Base-by-base conservation (phyloP, 2,329 filamentous ascomycete species). In the Dothistroma septosporum region DNA sequence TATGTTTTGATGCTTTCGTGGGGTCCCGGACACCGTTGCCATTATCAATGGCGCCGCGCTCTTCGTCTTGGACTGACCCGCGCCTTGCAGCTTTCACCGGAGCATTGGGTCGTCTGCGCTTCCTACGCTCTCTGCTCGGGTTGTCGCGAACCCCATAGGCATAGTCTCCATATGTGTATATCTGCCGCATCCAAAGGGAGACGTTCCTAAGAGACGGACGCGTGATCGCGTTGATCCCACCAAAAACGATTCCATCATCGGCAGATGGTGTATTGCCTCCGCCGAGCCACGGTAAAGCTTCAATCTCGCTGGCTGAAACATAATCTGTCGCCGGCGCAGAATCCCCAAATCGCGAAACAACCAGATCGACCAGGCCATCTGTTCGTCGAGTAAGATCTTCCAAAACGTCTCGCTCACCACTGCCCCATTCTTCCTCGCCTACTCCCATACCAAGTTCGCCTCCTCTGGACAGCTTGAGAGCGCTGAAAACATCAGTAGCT, bases 381-480 rank as follows among this genome's bases (percentile, higher is more conserved):
- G 91, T 90, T 58, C 90, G 82, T 10, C 82, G 83, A 1, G 91
- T 86, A 63, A 96, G 85, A n/a, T 91, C 91, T 74, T 97, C 93
- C 1, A 99, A 79, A 0, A 97, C 93, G 69, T 95, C 93, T 69
- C 93, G 83, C 77, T 97, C 93, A 33, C 92, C 92, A 72, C 93
- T 97, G 4, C 93, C 93, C 74, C 92, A 88, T 58, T 97, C 91
- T 77, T 97, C 94, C 74, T 97, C 94, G 19, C 94, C 94, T 0
- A 97, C 94, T 0, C 94, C 94, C 50, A 97, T 85, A 16, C 94
- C 94, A 28, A 97, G 83, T 76, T 97, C 93, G 19, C 94, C 93
- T 35, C 91, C 92, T 7, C 89, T 90, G 12, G 92, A 91, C 33
- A 99, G 81, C 74, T 96, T 96, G 71, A 96, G 86, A 6, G 90